phyloP scores from a whole-genome alignment of 768 basidiomycete genomes.

The Mycena haematopus region DNA sequence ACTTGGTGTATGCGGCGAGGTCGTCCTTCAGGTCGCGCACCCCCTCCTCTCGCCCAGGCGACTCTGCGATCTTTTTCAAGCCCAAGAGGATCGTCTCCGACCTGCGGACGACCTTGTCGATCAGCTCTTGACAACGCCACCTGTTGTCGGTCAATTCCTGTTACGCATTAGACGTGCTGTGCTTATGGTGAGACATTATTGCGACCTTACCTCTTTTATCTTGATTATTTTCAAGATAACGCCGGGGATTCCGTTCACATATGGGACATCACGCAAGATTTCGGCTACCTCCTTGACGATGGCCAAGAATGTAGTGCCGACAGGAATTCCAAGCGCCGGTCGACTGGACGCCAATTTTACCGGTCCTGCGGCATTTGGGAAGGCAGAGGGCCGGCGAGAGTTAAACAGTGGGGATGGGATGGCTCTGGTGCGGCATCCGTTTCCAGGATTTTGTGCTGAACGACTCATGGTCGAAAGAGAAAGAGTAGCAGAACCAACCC shows the following conservation, averaged over 20 bases:
- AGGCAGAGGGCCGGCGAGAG: neutral
- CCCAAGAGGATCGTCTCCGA: conserved; percentile 24
- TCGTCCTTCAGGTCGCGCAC: conserved; percentile 26
- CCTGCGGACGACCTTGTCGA: conserved; percentile 27
- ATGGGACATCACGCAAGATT: conserved; percentile 22
- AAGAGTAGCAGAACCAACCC: conserved; percentile 8
- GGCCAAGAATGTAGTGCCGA: conserved; percentile 16
- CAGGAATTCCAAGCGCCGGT: conserved; percentile 7
- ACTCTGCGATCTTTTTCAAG: conserved; percentile 17
- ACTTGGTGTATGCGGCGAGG: conserved; percentile 22
- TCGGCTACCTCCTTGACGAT: conserved; percentile 25
- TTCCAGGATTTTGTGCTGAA: conserved; percentile 19
- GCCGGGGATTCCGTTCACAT: conserved; percentile 23
- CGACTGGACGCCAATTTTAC: conserved; percentile 1
- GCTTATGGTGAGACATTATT: conserved; percentile 5
- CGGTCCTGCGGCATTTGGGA: neutral
- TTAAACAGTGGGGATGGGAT: neutral
- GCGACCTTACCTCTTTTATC: conserved; percentile 26
- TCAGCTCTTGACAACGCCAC: conserved; percentile 29
- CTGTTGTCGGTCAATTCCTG: conserved; percentile 29
- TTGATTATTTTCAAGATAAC: conserved; percentile 27
- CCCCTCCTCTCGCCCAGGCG: conserved; percentile 22
- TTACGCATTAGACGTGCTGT: conserved; percentile 1
- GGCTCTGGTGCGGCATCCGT: conserved; percentile 17
- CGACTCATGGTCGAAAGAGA: conserved; percentile 25